Percentiles rank a stretch among this genome's conserved stretches.
phyloP scores from a whole-genome alignment of 1,284 basidiomycete genomes.

The Phellinidium pouzarii region DNA sequence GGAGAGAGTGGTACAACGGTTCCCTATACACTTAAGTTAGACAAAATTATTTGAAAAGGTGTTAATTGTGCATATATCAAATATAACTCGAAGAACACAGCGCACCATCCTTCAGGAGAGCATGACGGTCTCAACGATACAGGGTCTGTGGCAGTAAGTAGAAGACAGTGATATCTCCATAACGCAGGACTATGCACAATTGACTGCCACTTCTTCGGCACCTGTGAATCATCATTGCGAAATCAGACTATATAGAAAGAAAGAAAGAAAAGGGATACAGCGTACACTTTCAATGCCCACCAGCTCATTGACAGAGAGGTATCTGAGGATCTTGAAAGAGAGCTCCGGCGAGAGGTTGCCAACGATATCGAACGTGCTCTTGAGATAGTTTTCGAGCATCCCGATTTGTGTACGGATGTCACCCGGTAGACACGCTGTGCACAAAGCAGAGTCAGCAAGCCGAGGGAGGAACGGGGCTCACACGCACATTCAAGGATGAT shows the following conservation, averaged over 20 bases:
- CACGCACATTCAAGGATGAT: constrained; percentile 44
- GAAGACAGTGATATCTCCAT: constrained; percentile 73
- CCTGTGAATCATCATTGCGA: constrained; percentile 36
- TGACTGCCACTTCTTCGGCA: constrained; percentile 71
- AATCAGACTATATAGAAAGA: constrained; percentile 3
- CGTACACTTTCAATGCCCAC: constrained; percentile 48
- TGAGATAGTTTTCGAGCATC: constrained; percentile 75
- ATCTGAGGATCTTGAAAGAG: constrained; percentile 57
- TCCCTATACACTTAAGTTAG: constrained; percentile 45
- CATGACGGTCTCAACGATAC: constrained; percentile 54
- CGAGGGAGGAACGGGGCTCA: constrained; percentile 8
- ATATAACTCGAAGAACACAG: no score
- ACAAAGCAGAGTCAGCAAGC: constrained; percentile 5
- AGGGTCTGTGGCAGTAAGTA: constrained; percentile 71
- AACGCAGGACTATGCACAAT: constrained; percentile 65
- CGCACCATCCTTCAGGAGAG: constrained; percentile 66
- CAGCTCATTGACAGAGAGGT: constrained; percentile 60
- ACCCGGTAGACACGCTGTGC: constrained; percentile 62
- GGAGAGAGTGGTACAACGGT: constrained; percentile 72
- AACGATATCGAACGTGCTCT: constrained; percentile 76
- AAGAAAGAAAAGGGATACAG: constrained; percentile 16
- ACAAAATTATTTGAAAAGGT: not conserved
- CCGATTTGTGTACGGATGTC: constrained; percentile 74
- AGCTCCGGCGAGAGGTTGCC: constrained; percentile 66
- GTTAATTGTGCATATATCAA: not conserved